These are phyloP conservation scores for Colletotrichum liaoningense DNA, from an alignment of 2,329 filamentous ascomycete genomes.

Conservation along the genomic window DNA sequence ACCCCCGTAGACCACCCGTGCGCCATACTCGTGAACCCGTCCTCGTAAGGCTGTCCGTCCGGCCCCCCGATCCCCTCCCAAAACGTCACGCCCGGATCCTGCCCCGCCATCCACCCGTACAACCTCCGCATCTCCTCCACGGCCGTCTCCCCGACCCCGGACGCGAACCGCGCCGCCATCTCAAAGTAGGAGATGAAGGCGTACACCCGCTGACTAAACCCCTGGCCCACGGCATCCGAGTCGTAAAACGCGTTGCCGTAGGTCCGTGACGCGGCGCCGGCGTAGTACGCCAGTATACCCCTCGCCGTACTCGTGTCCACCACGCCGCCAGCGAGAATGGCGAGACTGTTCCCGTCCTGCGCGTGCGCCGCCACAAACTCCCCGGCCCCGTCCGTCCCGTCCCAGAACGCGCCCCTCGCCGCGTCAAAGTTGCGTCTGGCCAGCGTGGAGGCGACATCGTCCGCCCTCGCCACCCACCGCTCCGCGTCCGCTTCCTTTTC, in stretches of 20 bases:
- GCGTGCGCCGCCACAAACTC: constrained; percentile 52
- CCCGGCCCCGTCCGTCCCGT: constrained; percentile 44
- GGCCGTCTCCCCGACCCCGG: constrained; percentile 45
- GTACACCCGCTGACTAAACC: constrained; percentile 59
- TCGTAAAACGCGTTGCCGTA: constrained; percentile 67
- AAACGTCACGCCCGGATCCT: constrained; percentile 59
- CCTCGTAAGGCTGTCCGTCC: constrained; percentile 56
- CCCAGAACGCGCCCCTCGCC: constrained; percentile 56
- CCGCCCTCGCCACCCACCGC: constrained; percentile 53
- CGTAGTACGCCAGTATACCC: constrained; percentile 53
- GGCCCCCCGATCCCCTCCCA: constrained; percentile 64
- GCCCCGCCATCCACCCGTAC: constrained; percentile 61
- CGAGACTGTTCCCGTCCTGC: constrained; percentile 63
- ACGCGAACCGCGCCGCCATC: constrained; percentile 58
- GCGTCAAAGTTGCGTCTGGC: constrained; percentile 54
- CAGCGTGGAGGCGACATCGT: constrained; percentile 48
- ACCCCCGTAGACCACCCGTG: constrained; percentile 65
- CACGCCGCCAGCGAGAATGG: constrained; percentile 53
- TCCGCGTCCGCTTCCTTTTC: constrained; percentile 46
- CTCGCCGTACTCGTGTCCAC: constrained; percentile 44
- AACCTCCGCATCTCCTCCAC: constrained; percentile 58
- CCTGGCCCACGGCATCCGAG: constrained; percentile 49
- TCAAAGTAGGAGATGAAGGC: constrained; percentile 66
- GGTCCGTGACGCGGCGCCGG: constrained; percentile 45
- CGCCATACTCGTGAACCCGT: constrained; percentile 58